phyloP scores from a whole-genome alignment of 805 yeast species.

The Metschnikowia peoriensis region DNA sequence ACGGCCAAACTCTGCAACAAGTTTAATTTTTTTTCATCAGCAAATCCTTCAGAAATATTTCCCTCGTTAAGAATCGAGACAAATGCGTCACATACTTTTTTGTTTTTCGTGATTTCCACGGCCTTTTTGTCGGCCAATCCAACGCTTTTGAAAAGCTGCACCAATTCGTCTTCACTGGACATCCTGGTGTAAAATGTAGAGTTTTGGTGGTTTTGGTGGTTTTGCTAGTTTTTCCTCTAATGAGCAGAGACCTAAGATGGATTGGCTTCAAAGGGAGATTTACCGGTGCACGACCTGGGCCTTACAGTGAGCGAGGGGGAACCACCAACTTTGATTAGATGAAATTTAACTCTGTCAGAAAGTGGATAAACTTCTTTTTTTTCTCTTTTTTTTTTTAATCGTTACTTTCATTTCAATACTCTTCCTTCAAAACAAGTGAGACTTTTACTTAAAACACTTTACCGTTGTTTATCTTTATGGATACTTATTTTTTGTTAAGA shows the following conservation, averaged over 20 bases:
- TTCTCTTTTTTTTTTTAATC: too few species aligned
- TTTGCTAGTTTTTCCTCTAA: too few species aligned
- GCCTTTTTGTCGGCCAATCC: conserved; percentile 75
- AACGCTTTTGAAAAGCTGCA: conserved; percentile 39
- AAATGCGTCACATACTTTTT: conserved; percentile 75
- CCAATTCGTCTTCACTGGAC: conserved; percentile 30
- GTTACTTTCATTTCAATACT: too few species aligned
- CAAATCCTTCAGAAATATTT: conserved; percentile 23
- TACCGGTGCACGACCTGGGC: not conserved
- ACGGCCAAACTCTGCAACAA: conserved; percentile 78
- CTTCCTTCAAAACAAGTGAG: too few species aligned
- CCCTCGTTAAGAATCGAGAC: conserved; percentile 54
- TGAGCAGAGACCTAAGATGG: not conserved
- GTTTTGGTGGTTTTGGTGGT: not conserved
- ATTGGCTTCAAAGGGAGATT: not conserved
- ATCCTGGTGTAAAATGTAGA: not conserved
- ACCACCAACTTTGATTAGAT: too few species aligned
- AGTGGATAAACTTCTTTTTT: too few species aligned
- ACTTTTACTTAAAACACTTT: too few species aligned
- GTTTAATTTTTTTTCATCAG: conserved; percentile 60
- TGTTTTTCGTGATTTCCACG: conserved; percentile 79
- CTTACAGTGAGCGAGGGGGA: too few species aligned
- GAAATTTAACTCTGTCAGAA: too few species aligned
- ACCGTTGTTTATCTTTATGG: too few species aligned
- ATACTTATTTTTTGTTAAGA: too few species aligned